A percentile compares a stretch with the other conserved stretches of the same genome.
Evolutionary conservation across 2,329 filamentous ascomycete genomes (phyloP).

Genomic region (Cytospora chrysosperma): DNA sequence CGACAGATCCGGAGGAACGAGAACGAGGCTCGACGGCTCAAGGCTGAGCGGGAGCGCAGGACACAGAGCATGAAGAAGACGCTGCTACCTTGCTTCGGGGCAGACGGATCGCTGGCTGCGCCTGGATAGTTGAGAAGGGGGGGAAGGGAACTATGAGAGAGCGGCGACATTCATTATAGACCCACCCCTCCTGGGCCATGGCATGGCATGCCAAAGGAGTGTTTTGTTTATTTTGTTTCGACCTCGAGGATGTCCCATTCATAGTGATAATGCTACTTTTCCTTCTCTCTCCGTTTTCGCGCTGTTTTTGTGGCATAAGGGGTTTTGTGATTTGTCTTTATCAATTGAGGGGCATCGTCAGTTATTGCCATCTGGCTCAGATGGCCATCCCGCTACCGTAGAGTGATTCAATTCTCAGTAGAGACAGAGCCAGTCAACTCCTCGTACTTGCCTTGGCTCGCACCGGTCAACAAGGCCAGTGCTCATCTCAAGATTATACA

Average conservation of each 20-base stretch:
- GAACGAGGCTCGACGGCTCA: conserved; percentile 2
- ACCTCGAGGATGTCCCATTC: conserved; percentile 1
- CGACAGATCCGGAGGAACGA: conserved; percentile 12
- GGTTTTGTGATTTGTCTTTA: no score
- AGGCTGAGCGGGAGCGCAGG: conserved; percentile 11
- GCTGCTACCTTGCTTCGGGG: conserved; percentile 14
- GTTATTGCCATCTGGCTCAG: no score
- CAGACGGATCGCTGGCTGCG: conserved; percentile 1
- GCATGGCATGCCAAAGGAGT: neutral
- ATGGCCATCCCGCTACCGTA: no score
- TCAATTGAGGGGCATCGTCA: no score
- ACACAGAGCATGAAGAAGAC: conserved; percentile 7
- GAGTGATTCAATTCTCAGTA: no score
- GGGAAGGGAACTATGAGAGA: neutral
- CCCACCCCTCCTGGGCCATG: no score
- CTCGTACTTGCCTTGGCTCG: no score
- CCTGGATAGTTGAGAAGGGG: neutral
- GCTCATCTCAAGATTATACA: neutral
- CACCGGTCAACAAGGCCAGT: neutral
- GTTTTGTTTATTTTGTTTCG: neutral
- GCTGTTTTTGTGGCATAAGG: no score
- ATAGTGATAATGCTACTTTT: conserved; percentile 17
- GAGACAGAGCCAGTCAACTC: no score
- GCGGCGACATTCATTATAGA: neutral
- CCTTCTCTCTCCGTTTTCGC: neutral